Base-by-base conservation (phyloP, 345 rosid species). In the sweet orange (Citrus sinensis) region DNA sequence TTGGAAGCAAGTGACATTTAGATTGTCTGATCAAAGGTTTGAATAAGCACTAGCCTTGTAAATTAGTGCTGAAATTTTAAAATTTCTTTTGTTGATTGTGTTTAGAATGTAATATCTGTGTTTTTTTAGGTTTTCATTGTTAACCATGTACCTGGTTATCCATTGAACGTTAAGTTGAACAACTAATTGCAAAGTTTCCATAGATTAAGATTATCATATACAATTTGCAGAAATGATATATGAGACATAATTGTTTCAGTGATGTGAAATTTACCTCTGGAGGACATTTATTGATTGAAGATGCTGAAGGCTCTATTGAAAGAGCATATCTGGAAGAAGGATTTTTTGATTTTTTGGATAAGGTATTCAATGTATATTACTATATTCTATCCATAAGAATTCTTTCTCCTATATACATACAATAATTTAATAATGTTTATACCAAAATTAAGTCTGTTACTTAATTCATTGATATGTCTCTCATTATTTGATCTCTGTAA, bases 1-100 rank as follows among this genome's bases (percentile, higher is more conserved):
- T 76, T 96, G 97, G 99, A 92, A 89, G 90, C 94, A 90, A 81
- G 74, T 93, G 90, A 91, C 95, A 59, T 96, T 87, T 88, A 88
- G 89, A 85, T 86, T 96, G 83, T 84, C 91, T 37, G 88, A 89
- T 71, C 83, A 86, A 80, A 91, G 98, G 99, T 92, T 78, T 83
- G 86, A 82, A 83, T 68, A 60, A 46, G 66, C 67, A 72, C 65
- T 80, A 79, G 76, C 30, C 75, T 60, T 27, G 25, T 29, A 40
- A 78, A 37, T 10, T 35, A 40, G 24, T 56, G 19, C 7, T 24
- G 24, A 34, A 16, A 19, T 39, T 82, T 66, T 22, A 5, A 25
- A 32, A 5, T 42, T 68, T 66, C 58, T 55, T 42, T 66, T 34
- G 19, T 32, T 67, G 34, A 64, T 76, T 10, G 7, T 34, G 40